Conservation (phyloP, 1,284 basidiomycete species). For the Stygiomarasmius scandens region DNA sequence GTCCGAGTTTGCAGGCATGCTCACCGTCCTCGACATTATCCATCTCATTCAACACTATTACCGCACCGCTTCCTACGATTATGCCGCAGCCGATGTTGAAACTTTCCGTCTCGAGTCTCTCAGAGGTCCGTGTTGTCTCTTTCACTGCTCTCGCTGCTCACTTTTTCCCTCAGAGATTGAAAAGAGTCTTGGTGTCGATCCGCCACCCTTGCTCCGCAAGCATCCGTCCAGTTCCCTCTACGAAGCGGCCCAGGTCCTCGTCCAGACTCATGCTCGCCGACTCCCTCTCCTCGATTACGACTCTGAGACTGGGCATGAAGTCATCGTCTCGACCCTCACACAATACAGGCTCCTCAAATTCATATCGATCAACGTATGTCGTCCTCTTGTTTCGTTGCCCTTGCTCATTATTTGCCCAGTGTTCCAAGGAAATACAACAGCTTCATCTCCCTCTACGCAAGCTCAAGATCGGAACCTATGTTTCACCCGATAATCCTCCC, state of each 20-base stretch:
- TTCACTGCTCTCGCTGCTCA: no score
- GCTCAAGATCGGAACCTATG: constrained; percentile 94
- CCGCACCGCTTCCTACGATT: constrained; percentile 81
- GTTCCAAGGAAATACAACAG: constrained; percentile 74
- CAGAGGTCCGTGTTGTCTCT: constrained; percentile 60
- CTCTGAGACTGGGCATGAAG: constrained; percentile 91
- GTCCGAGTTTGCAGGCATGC: constrained; percentile 92
- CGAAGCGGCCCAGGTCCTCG: constrained; percentile 89
- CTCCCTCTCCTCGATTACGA: constrained; percentile 94
- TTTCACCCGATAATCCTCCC: constrained; percentile 45
- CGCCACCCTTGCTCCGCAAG: constrained; percentile 89
- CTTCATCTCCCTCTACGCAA: constrained; percentile 82
- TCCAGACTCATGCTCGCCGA: constrained; percentile 94
- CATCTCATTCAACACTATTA: constrained; percentile 98
- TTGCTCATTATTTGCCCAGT: constrained; percentile 40
- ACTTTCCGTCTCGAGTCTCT: constrained; percentile 89
- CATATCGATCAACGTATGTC: constrained; percentile 92
- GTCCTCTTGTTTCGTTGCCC: constrained; percentile 7
- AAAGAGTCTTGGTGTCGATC: constrained; percentile 87
- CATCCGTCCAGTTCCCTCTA: constrained; percentile 89
- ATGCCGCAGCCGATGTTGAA: constrained; percentile 90
- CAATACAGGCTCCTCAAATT: constrained; percentile 99
- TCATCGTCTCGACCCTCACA: constrained; percentile 94
- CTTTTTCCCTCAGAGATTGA: constrained; percentile 77
- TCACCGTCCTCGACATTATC: constrained; percentile 94